Evolutionary conservation across 2,329 filamentous ascomycete species (phyloP).

Genomic region (Penicillium verrucosum): DNA sequence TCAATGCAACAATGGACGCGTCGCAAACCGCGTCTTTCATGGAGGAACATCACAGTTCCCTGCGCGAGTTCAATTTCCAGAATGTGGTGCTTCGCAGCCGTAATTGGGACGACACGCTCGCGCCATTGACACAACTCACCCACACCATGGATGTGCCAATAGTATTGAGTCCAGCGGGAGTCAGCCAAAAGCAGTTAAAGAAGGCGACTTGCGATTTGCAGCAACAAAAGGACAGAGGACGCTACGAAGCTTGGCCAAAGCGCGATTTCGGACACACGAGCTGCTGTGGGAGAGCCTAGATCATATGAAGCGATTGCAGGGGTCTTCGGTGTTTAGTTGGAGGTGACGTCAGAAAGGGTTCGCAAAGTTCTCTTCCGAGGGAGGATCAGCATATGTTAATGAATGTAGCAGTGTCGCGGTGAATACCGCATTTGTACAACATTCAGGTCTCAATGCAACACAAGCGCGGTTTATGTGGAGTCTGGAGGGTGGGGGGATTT

Average conservation of each 20-base stretch:
- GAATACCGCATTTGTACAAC: slow-evolving; percentile 18
- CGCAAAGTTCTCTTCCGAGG: slow-evolving; percentile 3
- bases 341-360: slow-evolving; percentile 16
- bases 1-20: background rate
- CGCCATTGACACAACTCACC: slow-evolving; percentile 56
- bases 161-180: slow-evolving; percentile 33
- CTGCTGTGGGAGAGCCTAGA: slow-evolving; percentile 30
- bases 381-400: slow-evolving; percentile 9
- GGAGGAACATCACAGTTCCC: slow-evolving; percentile 60
- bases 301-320: slow-evolving; percentile 33
- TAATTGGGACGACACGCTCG: slow-evolving; percentile 79
- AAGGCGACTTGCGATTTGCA: slow-evolving; percentile 27
- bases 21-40: slow-evolving; percentile 56
- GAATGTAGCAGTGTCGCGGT: slow-evolving; percentile 8
- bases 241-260: slow-evolving; percentile 18
- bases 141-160: slow-evolving; percentile 36
- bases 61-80: slow-evolving; percentile 77
- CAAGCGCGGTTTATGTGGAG: slow-evolving; percentile 5
- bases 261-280: slow-evolving; percentile 26
- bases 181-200: slow-evolving; percentile 22
- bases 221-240: slow-evolving; percentile 10
- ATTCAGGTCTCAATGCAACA: slow-evolving; percentile 1
- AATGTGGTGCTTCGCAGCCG: slow-evolving; percentile 68
- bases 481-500: background rate
- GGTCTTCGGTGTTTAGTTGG: slow-evolving; percentile 26